Percentiles rank a stretch among this genome's conserved stretches.
These are phyloP conservation scores for Thraustotheca clavata DNA, from an alignment of 352 stramenopile genomes.

Conservation along the genomic window DNA sequence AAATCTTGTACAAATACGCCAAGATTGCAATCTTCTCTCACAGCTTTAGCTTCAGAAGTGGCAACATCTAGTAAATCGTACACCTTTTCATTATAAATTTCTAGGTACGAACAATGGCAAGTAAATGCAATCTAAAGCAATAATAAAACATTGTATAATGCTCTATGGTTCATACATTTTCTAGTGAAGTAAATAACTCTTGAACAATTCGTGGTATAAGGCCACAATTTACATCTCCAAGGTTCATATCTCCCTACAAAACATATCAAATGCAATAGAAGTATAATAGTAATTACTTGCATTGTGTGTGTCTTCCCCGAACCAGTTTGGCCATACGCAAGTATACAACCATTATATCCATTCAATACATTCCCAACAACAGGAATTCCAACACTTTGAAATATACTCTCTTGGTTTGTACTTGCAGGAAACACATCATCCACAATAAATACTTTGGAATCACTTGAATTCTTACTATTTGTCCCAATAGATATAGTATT, in stretches of 20 bases:
- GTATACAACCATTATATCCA: slow-evolving; percentile 86
- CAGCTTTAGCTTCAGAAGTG: slow-evolving; percentile 48
- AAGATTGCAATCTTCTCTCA: slow-evolving; percentile 57
- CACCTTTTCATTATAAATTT: slow-evolving; percentile 90
- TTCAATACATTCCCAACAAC: slow-evolving; percentile 77
- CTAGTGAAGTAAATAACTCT: slow-evolving; percentile 60
- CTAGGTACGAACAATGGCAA: slow-evolving; percentile 76
- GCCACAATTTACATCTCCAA: slow-evolving; percentile 29
- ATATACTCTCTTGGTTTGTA: slow-evolving; percentile 71
- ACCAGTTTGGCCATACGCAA: slow-evolving; percentile 84
- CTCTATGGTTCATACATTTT: slow-evolving; percentile 34
- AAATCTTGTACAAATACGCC: slow-evolving; percentile 75
- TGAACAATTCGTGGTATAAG: slow-evolving; percentile 80
- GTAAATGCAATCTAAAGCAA: slow-evolving; percentile 28
- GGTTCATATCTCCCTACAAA: slow-evolving; percentile 9
- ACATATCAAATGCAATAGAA: not conserved
- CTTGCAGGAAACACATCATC: slow-evolving; percentile 69
- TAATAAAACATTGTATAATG: slow-evolving; percentile 36
- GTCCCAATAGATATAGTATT: slow-evolving; percentile 54
- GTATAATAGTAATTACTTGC: slow-evolving; percentile 64
- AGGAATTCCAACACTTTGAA: slow-evolving; percentile 55
- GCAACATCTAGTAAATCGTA: slow-evolving; percentile 72
- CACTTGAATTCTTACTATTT: slow-evolving; percentile 35
- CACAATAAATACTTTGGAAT: slow-evolving; percentile 78
- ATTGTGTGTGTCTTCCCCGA: slow-evolving; percentile 87